These are phyloP conservation scores for Geotrichum ghanense DNA, from an alignment of 805 yeast species.

Conservation along the genomic window DNA sequence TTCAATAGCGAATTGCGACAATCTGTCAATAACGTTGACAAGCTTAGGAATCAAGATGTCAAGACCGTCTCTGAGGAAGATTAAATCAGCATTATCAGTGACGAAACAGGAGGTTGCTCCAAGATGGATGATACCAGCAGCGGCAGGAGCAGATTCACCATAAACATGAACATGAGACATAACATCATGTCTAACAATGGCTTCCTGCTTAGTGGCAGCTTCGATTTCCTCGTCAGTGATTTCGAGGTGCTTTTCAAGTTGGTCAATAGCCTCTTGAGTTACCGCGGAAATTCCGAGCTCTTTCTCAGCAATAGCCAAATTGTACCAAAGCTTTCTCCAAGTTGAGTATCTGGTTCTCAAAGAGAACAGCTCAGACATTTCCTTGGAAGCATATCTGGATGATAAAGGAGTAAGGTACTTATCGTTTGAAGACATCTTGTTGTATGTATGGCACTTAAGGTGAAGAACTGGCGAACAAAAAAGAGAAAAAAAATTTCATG, in stretches of 20 bases:
- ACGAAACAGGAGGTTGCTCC: conserved; percentile 98
- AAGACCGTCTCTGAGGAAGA: conserved; percentile 91
- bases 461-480: not conserved
- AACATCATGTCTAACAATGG: conserved; percentile 96
- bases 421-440: conserved; percentile 33
- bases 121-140: conserved; percentile 94
- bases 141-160: conserved; percentile 87
- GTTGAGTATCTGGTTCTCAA: conserved; percentile 90
- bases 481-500: not conserved
- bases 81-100: conserved; percentile 95
- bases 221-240: conserved; percentile 91
- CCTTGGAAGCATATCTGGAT: conserved; percentile 94
- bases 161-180: conserved; percentile 98
- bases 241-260: conserved; percentile 64
- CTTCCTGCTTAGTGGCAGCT: conserved; percentile 85
- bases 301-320: conserved; percentile 90
- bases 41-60: conserved; percentile 88
- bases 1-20: conserved; percentile 76
- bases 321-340: conserved; percentile 96
- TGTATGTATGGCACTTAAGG: not conserved
- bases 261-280: conserved; percentile 82
- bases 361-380: conserved; percentile 90
- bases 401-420: conserved; percentile 87
- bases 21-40: conserved; percentile 88
- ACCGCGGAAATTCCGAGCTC: conserved; percentile 77